phyloP scores from a whole-genome alignment of 306 rosid genomes.

The Quercus glauca region DNA sequence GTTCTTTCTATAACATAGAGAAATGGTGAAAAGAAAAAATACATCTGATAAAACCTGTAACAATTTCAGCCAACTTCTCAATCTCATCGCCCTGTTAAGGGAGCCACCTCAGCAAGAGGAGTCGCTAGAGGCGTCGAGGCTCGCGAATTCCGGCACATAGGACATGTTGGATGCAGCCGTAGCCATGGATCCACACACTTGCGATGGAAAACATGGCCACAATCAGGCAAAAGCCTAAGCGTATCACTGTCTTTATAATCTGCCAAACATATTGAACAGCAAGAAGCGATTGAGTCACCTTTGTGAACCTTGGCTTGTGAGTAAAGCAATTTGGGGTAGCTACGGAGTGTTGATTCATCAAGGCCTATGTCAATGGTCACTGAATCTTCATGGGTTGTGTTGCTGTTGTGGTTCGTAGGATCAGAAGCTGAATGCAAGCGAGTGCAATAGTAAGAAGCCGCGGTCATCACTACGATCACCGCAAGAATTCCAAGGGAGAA shows the following conservation, averaged over 20 bases:
- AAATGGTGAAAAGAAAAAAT: too few relatives aligned
- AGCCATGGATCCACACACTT: constrained; percentile 26
- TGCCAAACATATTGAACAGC: constrained; percentile 21
- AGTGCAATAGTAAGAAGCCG: constrained; percentile 10
- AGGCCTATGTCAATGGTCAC: not conserved
- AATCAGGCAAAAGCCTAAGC: constrained; percentile 24
- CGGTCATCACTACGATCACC: constrained; percentile 2
- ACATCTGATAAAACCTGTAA: too few relatives aligned
- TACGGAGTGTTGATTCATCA: constrained; percentile 8
- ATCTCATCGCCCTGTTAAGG: not conserved
- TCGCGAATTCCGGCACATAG: not conserved
- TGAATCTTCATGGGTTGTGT: not conserved
- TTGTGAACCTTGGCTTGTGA: constrained; percentile 13
- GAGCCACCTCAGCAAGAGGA: constrained; percentile 19
- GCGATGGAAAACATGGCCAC: constrained; percentile 28
- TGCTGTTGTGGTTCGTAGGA: not conserved
- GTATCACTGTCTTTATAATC: constrained; percentile 20
- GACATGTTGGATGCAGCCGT: constrained; percentile 15
- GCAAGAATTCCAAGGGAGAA: constrained; percentile 13
- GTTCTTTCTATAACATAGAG: too few relatives aligned
- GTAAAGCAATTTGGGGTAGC: constrained; percentile 17
- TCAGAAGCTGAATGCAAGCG: not conserved
- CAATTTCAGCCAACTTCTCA: not conserved
- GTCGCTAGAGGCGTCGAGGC: too few relatives aligned
- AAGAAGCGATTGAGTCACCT: not conserved